phyloP scores from a whole-genome alignment of 2,329 filamentous ascomycete species.

The Diaporthe ilicicola region DNA sequence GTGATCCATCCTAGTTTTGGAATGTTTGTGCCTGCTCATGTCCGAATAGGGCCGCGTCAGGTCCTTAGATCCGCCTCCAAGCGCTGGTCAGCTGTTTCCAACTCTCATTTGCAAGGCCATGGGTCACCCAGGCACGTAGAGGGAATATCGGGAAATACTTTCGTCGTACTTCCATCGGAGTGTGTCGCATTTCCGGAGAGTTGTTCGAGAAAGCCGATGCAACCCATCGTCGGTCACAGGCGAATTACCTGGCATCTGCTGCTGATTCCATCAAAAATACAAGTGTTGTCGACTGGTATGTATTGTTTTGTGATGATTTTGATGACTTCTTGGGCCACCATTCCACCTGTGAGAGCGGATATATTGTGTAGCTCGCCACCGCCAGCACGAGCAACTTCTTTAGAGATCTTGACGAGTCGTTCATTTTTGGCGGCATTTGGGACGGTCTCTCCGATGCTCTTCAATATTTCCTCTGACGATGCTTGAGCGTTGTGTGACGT shows the following conservation, averaged over 20 bases:
- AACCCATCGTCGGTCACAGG: constrained; percentile 48
- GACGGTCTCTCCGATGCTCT: constrained; percentile 50
- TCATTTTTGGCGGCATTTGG: constrained; percentile 59
- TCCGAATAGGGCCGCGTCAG: background rate
- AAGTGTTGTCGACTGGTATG: constrained; percentile 75
- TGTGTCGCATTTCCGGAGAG: background rate
- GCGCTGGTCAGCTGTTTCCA: constrained; percentile 4
- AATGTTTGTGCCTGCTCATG: background rate
- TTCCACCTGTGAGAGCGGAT: constrained; percentile 84
- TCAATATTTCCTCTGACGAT: constrained; percentile 63
- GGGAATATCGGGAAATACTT: constrained; percentile 4
- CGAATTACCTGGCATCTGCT: constrained; percentile 68
- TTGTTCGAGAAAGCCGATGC: background rate
- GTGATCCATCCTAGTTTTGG: constrained; percentile 2
- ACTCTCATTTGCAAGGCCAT: constrained; percentile 9
- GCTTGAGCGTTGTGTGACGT: constrained; percentile 55
- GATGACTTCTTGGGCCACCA: constrained; percentile 97
- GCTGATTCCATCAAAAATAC: constrained; percentile 74
- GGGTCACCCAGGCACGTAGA: constrained; percentile 22
- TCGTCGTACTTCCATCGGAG: background rate
- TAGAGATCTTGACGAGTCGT: constrained; percentile 61
- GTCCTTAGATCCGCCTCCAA: constrained; percentile 2
- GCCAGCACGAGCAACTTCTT: constrained; percentile 78
- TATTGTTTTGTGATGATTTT: constrained; percentile 84
- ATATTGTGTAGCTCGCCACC: constrained; percentile 94